Percentiles rank a stretch among this genome's conserved stretches.
Conservation (phyloP, 2,329 filamentous ascomycete genomes). For the Ophiocordyceps sinensis region DNA sequence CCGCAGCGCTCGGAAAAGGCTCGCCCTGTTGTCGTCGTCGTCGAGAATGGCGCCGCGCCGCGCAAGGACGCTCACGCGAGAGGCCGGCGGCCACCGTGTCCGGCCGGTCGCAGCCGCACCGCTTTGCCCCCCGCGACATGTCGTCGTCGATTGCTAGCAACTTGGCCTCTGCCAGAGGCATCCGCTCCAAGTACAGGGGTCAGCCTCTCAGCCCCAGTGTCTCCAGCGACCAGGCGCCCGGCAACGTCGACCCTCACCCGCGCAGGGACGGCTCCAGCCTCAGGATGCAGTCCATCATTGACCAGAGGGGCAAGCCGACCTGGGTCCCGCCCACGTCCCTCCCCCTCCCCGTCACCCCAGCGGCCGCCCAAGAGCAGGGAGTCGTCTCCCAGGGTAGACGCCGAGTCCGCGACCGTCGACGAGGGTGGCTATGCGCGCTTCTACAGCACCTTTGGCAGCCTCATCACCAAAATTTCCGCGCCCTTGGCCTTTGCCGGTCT, state of each 20-base stretch:
- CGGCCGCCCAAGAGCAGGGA: slow-evolving; percentile 9
- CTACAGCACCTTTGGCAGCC: slow-evolving; percentile 78
- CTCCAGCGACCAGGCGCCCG: slow-evolving; percentile 59
- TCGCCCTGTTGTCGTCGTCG: not conserved
- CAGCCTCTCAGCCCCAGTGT: slow-evolving; percentile 59
- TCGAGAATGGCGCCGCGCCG: not conserved
- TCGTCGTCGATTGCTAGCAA: slow-evolving; percentile 81
- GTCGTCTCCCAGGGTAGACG: slow-evolving; percentile 13
- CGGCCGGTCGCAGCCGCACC: slow-evolving; percentile 25
- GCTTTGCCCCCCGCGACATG: slow-evolving; percentile 49
- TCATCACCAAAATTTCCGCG: slow-evolving; percentile 79
- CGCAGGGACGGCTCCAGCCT: slow-evolving; percentile 33
- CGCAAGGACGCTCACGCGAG: slow-evolving; percentile 11
- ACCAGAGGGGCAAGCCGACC: slow-evolving; percentile 36
- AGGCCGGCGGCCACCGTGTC: slow-evolving; percentile 10
- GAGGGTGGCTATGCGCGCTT: slow-evolving; percentile 83
- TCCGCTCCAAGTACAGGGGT: slow-evolving; percentile 48
- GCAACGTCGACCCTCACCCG: slow-evolving; percentile 46
- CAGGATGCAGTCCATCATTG: slow-evolving; percentile 42
- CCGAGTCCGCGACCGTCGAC: slow-evolving; percentile 11
- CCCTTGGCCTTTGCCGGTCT: slow-evolving; percentile 87
- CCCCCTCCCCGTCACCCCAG: slow-evolving; percentile 9
- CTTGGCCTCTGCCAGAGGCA: slow-evolving; percentile 72
- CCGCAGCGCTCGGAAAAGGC: not conserved
- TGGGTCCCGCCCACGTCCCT: slow-evolving; percentile 31